Percentiles rank a stretch among this genome's conserved stretches.
Evolutionary conservation across 768 basidiomycete species (phyloP).

Genomic region (Crassisporium funariophilum): DNA sequence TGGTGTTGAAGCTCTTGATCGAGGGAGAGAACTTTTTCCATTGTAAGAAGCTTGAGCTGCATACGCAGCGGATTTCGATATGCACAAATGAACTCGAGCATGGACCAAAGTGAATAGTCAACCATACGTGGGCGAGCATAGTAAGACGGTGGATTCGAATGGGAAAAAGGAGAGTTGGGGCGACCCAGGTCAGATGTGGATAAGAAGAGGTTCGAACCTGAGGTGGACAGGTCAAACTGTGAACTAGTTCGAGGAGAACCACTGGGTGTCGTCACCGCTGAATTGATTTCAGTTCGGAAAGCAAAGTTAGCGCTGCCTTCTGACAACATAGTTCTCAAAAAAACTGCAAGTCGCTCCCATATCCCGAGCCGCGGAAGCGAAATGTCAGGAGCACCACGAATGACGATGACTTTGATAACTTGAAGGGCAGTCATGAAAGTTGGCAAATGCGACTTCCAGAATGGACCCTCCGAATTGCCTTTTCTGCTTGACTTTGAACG

Average conservation of each 20-base stretch:
- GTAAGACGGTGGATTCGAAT: constrained; percentile 13
- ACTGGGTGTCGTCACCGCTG: constrained; percentile 52
- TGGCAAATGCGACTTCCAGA: constrained; percentile 37
- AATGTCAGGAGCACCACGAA: constrained; percentile 65
- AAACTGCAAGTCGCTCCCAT: constrained; percentile 62
- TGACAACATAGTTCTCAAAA: constrained; percentile 50
- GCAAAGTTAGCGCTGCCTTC: constrained; percentile 70
- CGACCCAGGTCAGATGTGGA: constrained; percentile 30
- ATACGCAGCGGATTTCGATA: constrained; percentile 63
- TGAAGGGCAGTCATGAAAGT: constrained; percentile 58
- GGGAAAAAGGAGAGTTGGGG: constrained; percentile 20
- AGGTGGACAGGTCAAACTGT: constrained; percentile 33
- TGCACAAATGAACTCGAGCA: constrained; percentile 65
- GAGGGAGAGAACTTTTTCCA: constrained; percentile 60
- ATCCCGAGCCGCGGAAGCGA: constrained; percentile 49
- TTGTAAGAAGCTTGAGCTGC: constrained; percentile 66
- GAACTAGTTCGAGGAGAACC: constrained; percentile 51
- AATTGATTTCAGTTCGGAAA: constrained; percentile 40
- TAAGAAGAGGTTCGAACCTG: constrained; percentile 20
- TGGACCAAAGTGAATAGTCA: constrained; percentile 75
- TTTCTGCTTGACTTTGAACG: constrained; percentile 44
- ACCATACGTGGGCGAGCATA: constrained; percentile 53
- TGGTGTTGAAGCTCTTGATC: constrained; percentile 50
- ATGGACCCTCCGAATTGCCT: constrained; percentile 20
- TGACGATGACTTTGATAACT: constrained; percentile 64